phyloP scores from a whole-genome alignment of 352 stramenopile genomes.

The Achlya hypogyna region DNA sequence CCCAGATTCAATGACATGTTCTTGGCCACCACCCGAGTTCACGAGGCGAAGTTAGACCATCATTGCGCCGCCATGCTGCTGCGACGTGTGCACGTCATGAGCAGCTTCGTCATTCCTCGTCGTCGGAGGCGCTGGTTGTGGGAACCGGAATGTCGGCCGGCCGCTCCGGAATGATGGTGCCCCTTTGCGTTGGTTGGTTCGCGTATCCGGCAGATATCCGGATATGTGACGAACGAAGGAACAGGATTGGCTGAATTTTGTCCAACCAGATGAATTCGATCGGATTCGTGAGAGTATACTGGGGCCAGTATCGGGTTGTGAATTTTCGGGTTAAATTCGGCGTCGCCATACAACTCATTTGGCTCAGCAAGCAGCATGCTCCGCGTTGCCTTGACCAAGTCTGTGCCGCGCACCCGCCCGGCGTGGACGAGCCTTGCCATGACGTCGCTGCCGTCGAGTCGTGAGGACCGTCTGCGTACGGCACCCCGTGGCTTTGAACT shows the following conservation, averaged over 20 bases:
- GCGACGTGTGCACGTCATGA: background rate
- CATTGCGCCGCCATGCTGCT: no score
- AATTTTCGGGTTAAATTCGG: background rate
- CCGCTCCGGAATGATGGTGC: background rate
- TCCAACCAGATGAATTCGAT: background rate
- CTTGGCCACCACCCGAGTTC: no score
- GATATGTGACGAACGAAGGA: background rate
- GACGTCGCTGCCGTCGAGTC: background rate
- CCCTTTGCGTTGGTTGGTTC: background rate
- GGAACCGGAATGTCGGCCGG: background rate
- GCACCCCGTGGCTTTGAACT: background rate
- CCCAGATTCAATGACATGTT: no score
- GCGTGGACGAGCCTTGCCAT: background rate
- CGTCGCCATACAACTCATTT: background rate
- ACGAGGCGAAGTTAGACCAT: no score
- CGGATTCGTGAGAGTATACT: background rate
- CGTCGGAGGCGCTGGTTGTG: background rate
- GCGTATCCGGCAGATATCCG: background rate
- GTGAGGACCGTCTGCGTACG: background rate
- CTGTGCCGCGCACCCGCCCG: background rate
- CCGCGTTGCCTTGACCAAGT: background rate
- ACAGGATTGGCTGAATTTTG: background rate
- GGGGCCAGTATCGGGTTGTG: background rate
- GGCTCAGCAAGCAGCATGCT: background rate
- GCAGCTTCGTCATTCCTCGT: background rate